A percentile compares a stretch with the other conserved stretches of the same genome.
phyloP scores from a whole-genome alignment of 225 moss, liverwort and hornwort genomes.

The Sphagnum contortum region DNA sequence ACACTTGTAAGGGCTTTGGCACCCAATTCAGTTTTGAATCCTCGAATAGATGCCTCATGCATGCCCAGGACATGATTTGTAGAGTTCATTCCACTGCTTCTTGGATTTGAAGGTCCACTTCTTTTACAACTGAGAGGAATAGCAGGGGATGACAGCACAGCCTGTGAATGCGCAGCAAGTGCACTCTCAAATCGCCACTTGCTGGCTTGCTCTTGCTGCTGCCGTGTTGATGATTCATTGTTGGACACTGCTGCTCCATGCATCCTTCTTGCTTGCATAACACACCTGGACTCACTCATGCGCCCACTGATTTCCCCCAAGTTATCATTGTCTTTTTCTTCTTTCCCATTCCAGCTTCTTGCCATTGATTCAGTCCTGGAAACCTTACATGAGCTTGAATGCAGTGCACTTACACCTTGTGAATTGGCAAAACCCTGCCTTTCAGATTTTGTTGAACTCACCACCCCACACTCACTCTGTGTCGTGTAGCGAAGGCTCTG shows the following conservation, averaged over 20 bases:
- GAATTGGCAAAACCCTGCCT: no score
- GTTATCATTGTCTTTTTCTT: conserved; percentile 15
- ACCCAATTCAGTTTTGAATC: conserved; percentile 23
- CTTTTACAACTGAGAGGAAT: conserved; percentile 16
- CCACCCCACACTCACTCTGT: no score
- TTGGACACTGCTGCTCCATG: conserved; percentile 7
- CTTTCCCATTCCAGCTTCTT: conserved; percentile 24
- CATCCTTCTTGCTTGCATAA: not conserved
- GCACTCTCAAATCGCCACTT: conserved; percentile 26
- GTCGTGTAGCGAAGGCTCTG: no score
- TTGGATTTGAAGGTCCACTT: no score
- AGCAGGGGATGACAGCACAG: conserved; percentile 1
- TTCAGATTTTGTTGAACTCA: no score
- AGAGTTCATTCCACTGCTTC: not conserved
- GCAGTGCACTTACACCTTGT: no score
- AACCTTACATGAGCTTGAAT: conserved; percentile 11
- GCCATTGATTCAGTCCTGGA: conserved; percentile 25
- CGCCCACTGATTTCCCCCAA: conserved; percentile 6
- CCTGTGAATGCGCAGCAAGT: conserved; percentile 8
- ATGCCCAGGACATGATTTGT: conserved; percentile 9
- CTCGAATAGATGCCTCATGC: conserved; percentile 35
- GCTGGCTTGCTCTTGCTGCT: conserved; percentile 14
- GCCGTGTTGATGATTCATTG: conserved; percentile 14
- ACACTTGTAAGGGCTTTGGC: no score
- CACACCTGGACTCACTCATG: conserved; percentile 20